phyloP scores from a whole-genome alignment of 257 asterid species.

The Anisodus acutangulus region DNA sequence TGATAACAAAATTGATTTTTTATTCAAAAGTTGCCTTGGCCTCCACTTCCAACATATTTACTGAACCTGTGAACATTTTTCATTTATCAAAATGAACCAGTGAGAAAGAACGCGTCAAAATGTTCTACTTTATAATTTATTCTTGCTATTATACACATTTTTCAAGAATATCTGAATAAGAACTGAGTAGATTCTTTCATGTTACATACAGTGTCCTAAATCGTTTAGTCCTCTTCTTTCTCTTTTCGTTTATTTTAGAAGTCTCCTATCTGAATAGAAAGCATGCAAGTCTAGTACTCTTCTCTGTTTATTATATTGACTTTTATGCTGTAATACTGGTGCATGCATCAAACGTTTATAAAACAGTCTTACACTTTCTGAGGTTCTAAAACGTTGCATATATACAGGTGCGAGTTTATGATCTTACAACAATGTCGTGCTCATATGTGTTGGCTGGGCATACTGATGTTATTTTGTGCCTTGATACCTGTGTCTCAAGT shows the following conservation, averaged over 20 bases:
- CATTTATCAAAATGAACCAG: not conserved
- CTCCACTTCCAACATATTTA: not conserved
- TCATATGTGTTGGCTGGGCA: slow-evolving; percentile 91
- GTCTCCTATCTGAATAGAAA: slow-evolving; percentile 8
- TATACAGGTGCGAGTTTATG: slow-evolving; percentile 87
- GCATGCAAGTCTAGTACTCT: slow-evolving; percentile 19
- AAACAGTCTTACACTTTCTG: slow-evolving; percentile 8
- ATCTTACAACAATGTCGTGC: slow-evolving; percentile 95
- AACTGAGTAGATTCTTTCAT: slow-evolving; percentile 11
- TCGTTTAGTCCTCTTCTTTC: not conserved
- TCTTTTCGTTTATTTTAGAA: not conserved
- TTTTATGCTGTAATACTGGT: not conserved
- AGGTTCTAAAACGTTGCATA: not conserved
- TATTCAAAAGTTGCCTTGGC: not conserved
- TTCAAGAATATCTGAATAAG: slow-evolving; percentile 7
- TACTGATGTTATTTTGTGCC: slow-evolving; percentile 79
- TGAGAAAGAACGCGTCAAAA: not conserved
- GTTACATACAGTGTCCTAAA: not conserved
- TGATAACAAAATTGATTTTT: not conserved
- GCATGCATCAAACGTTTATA: slow-evolving; percentile 17
- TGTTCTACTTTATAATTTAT: not conserved
- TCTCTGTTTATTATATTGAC: not conserved
- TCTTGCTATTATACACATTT: slow-evolving; percentile 5
- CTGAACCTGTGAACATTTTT: not conserved
- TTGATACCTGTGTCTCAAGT: slow-evolving; percentile 74